Percentiles rank a stretch among this genome's conserved stretches.
Evolutionary conservation across 1,139 yeast genomes (phyloP).

Genomic region (Scheffersomyces segobiensis): DNA sequence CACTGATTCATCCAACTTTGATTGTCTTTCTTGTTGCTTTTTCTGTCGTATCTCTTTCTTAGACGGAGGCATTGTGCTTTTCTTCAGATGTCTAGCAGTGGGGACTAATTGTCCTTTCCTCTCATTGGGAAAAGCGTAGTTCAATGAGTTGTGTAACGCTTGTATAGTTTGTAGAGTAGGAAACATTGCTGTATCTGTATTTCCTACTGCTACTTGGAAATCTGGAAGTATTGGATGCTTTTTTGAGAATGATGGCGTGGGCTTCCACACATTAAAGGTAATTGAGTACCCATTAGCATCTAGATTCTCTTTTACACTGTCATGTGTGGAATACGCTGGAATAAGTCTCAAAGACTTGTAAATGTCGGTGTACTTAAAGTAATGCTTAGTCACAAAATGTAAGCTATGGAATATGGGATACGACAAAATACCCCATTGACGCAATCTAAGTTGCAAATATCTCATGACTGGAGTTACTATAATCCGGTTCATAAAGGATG

Average conservation of each 20-base stretch:
- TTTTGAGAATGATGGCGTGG: conserved; percentile 68
- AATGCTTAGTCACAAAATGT: conserved; percentile 25
- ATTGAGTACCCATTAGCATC: conserved; percentile 11
- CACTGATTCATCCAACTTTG: conserved; percentile 24
- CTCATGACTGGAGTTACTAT: neutral
- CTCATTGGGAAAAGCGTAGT: conserved; percentile 12
- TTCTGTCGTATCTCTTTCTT: conserved; percentile 20
- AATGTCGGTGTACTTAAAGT: conserved; percentile 38
- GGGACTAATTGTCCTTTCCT: conserved; percentile 4
- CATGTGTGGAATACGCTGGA: conserved; percentile 23
- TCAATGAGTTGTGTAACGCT: conserved; percentile 24
- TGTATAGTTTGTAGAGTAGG: conserved; percentile 51
- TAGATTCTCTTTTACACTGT: conserved; percentile 10
- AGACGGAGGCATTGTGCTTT: conserved; percentile 11
- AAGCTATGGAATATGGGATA: conserved; percentile 8
- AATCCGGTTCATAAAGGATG: neutral
- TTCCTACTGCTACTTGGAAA: conserved; percentile 65
- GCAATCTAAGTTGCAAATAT: neutral
- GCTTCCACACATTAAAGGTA: conserved; percentile 82
- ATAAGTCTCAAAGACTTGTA: conserved; percentile 39
- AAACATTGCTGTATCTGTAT: conserved; percentile 48
- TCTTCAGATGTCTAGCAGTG: conserved; percentile 7
- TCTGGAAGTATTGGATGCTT: conserved; percentile 65
- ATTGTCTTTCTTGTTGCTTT: conserved; percentile 26
- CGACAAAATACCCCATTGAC: conserved; percentile 5